Evolutionary conservation across 2,329 filamentous ascomycete genomes (phyloP), one percentile per base, ranked within the genome.

Genomic region (Leptographium galeiforme): DNA sequence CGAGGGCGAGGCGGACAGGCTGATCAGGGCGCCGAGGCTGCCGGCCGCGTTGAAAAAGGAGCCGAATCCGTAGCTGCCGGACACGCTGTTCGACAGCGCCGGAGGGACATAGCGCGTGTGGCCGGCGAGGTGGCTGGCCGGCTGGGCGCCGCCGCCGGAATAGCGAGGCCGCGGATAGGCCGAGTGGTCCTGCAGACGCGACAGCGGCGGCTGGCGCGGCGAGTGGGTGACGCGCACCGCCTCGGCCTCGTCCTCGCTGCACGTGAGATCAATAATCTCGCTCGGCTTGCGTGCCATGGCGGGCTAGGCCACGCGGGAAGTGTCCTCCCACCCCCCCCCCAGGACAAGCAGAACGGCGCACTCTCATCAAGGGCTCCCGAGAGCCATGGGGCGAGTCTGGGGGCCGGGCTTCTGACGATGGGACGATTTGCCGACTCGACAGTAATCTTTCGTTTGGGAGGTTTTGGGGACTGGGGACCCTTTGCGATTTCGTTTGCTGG

Each of bases 191-290:
- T 36, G 19, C 4, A 43, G 38, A n/a, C 40, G 48, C 30, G 19
- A 36, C 32, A 53, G 40, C 46, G 40, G 53, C 39, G 40, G 49
- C 49, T 34, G 53, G 44, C 48, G 55, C 18, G 36, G 52, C 47
- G 47, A 46, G 51, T 41, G 56, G 8, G 41, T 36, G 14, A 14
- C 16, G 46, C 6, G 49, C 8, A 40, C 33, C 32, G 14, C 8
- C 14, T 53, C 54, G 30, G 45, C 19, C 40, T 56, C 57, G 33
- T 57, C 56, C 48, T 57, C 57, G 50, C 50, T 49, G 36, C 45
- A 36, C 10, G 57, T 59, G 41, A 59, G 56, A 40, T 59, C 57
- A 12, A 59, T 59, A 32, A 59, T 43, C 39, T 59, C 56, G n/a
- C 49, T 30, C 34, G 8, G 32, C 40, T 14, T 32, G n/a, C 48